Percentiles rank a stretch among this genome's conserved stretches.
Conservation (phyloP, 352 stramenopile genomes). For the Phytophthora tubulina region DNA sequence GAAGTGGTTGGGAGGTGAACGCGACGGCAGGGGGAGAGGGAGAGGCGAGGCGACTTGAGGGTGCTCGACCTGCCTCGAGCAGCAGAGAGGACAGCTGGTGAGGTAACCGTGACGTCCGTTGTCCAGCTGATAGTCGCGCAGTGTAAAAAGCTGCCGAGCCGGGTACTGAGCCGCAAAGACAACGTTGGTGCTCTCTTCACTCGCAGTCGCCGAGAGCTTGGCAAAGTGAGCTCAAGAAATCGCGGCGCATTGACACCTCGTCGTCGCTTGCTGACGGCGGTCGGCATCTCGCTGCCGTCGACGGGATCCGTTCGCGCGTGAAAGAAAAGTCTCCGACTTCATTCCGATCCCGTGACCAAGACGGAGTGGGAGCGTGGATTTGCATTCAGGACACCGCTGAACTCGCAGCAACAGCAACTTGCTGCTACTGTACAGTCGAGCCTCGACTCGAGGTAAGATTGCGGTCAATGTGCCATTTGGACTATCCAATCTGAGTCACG, state of each 20-base stretch:
- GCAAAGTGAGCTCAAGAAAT: slow-evolving; percentile 35
- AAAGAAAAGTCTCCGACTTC: slow-evolving; percentile 32
- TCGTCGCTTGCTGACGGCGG: slow-evolving; percentile 32
- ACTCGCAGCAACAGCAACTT: too few relatives aligned
- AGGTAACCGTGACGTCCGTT: slow-evolving; percentile 17
- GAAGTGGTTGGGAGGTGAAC: slow-evolving; percentile 34
- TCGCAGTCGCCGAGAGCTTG: slow-evolving; percentile 27
- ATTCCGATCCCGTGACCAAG: slow-evolving; percentile 20
- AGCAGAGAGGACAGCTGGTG: slow-evolving; percentile 40
- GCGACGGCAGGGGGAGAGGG: slow-evolving; percentile 16
- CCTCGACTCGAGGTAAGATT: not conserved
- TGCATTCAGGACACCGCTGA: slow-evolving; percentile 22
- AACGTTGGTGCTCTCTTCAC: slow-evolving; percentile 25
- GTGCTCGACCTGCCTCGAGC: slow-evolving; percentile 17
- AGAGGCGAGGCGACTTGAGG: slow-evolving; percentile 35
- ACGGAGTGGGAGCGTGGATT: slow-evolving; percentile 17
- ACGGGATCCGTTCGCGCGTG: slow-evolving; percentile 23
- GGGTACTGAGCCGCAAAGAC: slow-evolving; percentile 29
- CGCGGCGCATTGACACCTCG: slow-evolving; percentile 21
- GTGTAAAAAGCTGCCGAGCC: slow-evolving; percentile 36
- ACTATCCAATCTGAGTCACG: slow-evolving; percentile 27
- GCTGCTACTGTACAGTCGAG: not conserved
- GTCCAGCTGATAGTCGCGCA: slow-evolving; percentile 18
- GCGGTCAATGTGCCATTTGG: slow-evolving; percentile 2
- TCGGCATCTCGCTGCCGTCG: slow-evolving; percentile 15